Evolutionary conservation across 768 basidiomycete species (phyloP), one percentile per base, ranked within the genome.

Genomic region (Panus rudis): DNA sequence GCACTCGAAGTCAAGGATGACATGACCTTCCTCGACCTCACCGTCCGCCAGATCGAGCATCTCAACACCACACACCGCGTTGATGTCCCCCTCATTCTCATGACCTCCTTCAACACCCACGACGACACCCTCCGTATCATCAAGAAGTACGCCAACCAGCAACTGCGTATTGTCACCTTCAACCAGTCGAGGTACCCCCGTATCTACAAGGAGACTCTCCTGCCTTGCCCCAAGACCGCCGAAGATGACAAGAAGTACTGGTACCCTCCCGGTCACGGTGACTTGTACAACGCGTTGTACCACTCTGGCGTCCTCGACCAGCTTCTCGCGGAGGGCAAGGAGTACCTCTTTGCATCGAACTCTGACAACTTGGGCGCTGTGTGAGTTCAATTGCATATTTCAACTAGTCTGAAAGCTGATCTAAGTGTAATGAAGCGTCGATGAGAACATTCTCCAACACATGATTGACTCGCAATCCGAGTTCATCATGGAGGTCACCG

Each of bases 41-140:
- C 69, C 39, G 78, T 81, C 40, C 68, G 73, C 52, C 75, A 78
- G 62, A 76, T 81, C 48, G 79, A 85, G 67, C 83, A 83, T 56
- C 72, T 82, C 53, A 83, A 82, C 65, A 73, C 72, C 23, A 64
- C 66, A 35, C 64, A 73, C 67, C 66, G 70, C 44, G 76, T 74
- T 59, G 79, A 84, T 63, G 83, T 85, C 41, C 83, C 84, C 1
- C 79, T 85, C 59, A 81, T 85, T 62, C 74, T 85, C 54, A 85
- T 85, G 82, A 85, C 84, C 55, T 83, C 81, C 40, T 85, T 85
- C 70, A 85, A 85, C 67, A 85, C 82, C 6, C 81, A 83, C 59
- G 83, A 84, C 20, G 82, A 85, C 60, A 85, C 82, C 14, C 70
- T 79, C 22, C 76, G 83, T 35, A 80, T 85, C 66, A 84, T 85